A percentile compares a stretch with the other conserved stretches of the same genome.
Evolutionary conservation across 2,329 filamentous ascomycete genomes (phyloP).

Genomic region (Phoma herbarum): DNA sequence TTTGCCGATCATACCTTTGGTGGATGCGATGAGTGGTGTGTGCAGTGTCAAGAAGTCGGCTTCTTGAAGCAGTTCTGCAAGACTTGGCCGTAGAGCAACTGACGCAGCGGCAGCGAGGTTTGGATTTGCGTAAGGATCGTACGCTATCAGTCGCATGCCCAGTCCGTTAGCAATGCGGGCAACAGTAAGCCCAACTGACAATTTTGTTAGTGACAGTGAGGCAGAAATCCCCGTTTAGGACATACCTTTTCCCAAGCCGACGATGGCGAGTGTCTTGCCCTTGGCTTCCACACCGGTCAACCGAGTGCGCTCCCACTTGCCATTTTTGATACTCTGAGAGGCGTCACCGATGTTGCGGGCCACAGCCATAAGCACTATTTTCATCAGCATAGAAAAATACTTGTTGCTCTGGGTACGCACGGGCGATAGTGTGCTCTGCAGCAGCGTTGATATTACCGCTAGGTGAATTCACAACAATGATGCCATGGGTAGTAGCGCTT

Average conservation of each 20-base stretch:
- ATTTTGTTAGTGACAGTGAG: conserved; percentile 23
- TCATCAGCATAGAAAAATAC: conserved; percentile 34
- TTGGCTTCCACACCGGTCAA: conserved; percentile 81
- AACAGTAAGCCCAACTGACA: conserved; percentile 75
- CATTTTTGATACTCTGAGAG: conserved; percentile 73
- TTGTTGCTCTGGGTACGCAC: conserved; percentile 37
- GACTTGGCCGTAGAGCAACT: conserved; percentile 67
- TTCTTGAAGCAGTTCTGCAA: conserved; percentile 69
- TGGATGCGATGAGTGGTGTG: conserved; percentile 80
- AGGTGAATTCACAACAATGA: conserved; percentile 83
- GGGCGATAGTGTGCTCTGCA: conserved; percentile 76
- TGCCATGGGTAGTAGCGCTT: conserved; percentile 74
- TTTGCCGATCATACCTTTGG: conserved; percentile 75
- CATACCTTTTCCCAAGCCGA: conserved; percentile 79
- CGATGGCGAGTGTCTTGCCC: conserved; percentile 77
- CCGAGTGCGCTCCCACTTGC: conserved; percentile 77
- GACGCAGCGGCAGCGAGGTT: conserved; percentile 74
- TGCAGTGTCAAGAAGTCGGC: conserved; percentile 84
- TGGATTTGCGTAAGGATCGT: conserved; percentile 79
- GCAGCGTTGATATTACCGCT: conserved; percentile 83
- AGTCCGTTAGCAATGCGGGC: conserved; percentile 80
- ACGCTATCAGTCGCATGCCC: conserved; percentile 77
- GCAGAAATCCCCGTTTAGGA: background rate
- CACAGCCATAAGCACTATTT: conserved; percentile 71
- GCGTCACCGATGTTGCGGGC: conserved; percentile 78